Percentiles rank a stretch among this genome's conserved stretches.
These are phyloP conservation scores for Aeminium ludgeri DNA, from an alignment of 495 filamentous ascomycete genomes.

Conservation along the genomic window DNA sequence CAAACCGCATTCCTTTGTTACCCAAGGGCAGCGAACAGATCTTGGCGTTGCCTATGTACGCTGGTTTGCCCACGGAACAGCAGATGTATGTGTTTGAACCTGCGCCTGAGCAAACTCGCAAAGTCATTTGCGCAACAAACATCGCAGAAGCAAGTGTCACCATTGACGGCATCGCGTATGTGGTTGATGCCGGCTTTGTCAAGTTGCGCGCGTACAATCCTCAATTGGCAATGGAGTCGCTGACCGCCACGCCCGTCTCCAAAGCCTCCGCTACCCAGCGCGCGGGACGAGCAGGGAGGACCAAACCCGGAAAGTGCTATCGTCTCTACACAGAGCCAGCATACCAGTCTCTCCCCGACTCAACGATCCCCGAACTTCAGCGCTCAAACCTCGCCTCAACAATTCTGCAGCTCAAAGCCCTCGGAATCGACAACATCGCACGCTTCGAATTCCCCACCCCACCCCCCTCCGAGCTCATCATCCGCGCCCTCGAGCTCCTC, in stretches of 20 bases:
- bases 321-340: slow-evolving; percentile 73
- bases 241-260: slow-evolving; percentile 77
- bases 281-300: slow-evolving; percentile 79
- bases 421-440: slow-evolving; percentile 90
- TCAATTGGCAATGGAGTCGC: slow-evolving; percentile 69
- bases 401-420: slow-evolving; percentile 83
- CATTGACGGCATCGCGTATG: slow-evolving; percentile 27
- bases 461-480: slow-evolving; percentile 75
- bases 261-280: slow-evolving; percentile 88
- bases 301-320: slow-evolving; percentile 87
- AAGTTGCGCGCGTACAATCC: slow-evolving; percentile 85
- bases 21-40: slow-evolving; percentile 11
- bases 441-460: slow-evolving; percentile 81
- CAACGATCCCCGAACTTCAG: slow-evolving; percentile 80
- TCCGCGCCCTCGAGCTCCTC: slow-evolving; percentile 73
- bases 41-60: slow-evolving; percentile 25
- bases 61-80: slow-evolving; percentile 25
- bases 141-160: slow-evolving; percentile 30
- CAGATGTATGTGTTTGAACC: slow-evolving; percentile 29
- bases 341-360: slow-evolving; percentile 52
- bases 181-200: slow-evolving; percentile 46
- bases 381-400: slow-evolving; percentile 81
- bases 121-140: slow-evolving; percentile 27
- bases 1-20: slow-evolving; percentile 19
- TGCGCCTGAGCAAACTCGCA: slow-evolving; percentile 22